Evolutionary conservation across 2,329 filamentous ascomycete genomes (phyloP), one percentile per base, ranked within the genome.

Genomic region (Alternaria incomplexa): DNA sequence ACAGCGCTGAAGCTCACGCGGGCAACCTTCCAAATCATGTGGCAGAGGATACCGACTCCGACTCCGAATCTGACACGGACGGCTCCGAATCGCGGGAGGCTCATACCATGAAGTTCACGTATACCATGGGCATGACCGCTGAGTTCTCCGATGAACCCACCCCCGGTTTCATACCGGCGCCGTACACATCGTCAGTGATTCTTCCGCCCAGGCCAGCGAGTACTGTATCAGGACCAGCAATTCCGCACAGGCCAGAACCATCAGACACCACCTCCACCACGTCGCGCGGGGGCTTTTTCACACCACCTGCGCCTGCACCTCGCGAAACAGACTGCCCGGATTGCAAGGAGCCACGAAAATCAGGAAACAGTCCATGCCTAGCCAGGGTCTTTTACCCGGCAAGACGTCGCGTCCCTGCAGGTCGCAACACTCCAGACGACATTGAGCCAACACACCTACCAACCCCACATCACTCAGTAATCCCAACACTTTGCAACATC

Each of bases 381-480:
- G 54, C 61, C n/a, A 57, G 23, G 30, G 52, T 66, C 23, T 26
- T 62, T 17, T 60, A 62, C 26, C 32, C 53, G 20, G 44, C 32
- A 26, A 48, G 58, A 25, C 45, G 59, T 10, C 58, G 55, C 20
- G 25, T 28, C 5, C 32, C 60, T 5, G 15, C 40, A 10, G 7
- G 10, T 47, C 58, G 58, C 15, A 28, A 11, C 17, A 25, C 53
- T 4, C 46, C 25, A 44, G 22, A n/a, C 23, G 20, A n/a, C 20
- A 22, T 30, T 17, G 30, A 54, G 44, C 51, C 46, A 30, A 7
- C 17, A 15, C 25, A 0, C 40, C 1, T n/a, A 25, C 25, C 13
- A 53, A 30, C 36, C n/a, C 12, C 13, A 8, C 47, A 30, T 11
- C 51, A 2, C 30, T 48, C 40, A 43, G 17, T 23, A 64, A 62